These are phyloP conservation scores for Neurospora crassa DNA, from an alignment of 2,329 filamentous ascomycete species.

Conservation along the genomic window DNA sequence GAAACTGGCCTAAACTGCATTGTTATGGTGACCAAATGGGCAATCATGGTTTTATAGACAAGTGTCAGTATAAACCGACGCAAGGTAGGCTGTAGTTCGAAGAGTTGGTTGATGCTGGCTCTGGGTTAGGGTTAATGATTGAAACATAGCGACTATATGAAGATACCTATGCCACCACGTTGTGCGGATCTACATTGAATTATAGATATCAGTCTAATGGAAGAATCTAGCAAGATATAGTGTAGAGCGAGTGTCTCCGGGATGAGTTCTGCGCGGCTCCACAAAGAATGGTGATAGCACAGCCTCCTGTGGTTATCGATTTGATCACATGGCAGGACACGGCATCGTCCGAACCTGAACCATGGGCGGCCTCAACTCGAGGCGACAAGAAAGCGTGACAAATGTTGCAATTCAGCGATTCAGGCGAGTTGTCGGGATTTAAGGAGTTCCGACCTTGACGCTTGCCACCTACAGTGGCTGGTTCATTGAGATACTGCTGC, in stretches of 20 bases:
- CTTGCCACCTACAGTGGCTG: neutral
- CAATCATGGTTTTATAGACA: neutral
- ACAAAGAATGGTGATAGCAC: neutral
- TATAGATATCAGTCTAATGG: too few species aligned
- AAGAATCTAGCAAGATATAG: too few species aligned
- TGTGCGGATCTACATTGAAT: too few species aligned
- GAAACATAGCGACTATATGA: neutral
- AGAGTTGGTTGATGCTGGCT: neutral
- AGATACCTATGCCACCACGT: neutral
- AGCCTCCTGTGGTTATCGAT: neutral
- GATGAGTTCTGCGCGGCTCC: neutral
- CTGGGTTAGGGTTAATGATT: neutral
- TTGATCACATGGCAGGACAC: neutral
- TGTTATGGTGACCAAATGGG: neutral
- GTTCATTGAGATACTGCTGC: neutral
- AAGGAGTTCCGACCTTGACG: neutral
- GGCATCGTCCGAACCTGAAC: neutral
- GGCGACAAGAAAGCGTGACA: neutral
- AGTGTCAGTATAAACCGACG: neutral
- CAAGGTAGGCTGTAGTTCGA: neutral
- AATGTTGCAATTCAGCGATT: neutral
- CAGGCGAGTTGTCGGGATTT: neutral
- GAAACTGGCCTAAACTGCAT: neutral
- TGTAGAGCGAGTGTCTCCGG: too few species aligned
- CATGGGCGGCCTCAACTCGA: neutral